Conservation (phyloP, 2,329 filamentous ascomycete genomes). For the Hymenoscyphus occultus region DNA sequence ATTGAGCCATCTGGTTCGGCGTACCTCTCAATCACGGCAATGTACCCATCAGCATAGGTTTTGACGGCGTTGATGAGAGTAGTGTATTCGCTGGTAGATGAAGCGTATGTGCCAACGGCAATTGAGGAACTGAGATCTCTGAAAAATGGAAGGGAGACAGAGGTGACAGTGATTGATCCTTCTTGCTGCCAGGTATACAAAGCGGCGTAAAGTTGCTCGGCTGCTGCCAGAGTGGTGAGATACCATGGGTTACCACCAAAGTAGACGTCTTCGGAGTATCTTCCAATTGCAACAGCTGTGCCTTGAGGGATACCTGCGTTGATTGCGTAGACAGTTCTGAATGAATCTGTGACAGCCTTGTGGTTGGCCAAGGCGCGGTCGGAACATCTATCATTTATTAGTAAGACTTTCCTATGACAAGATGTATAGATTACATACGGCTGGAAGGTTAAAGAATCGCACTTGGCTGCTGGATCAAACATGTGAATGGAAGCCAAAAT, state of each 20-base stretch:
- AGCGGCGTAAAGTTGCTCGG: conserved; percentile 77
- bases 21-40: conserved; percentile 48
- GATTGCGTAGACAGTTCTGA: conserved; percentile 66
- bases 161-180: conserved; percentile 62
- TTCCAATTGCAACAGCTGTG: conserved; percentile 58
- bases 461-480: conserved; percentile 66
- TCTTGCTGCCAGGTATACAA: conserved; percentile 66
- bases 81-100: conserved; percentile 57
- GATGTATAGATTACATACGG: conserved; percentile 46
- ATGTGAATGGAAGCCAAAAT: conserved; percentile 64
- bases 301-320: conserved; percentile 63
- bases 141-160: conserved; percentile 70
- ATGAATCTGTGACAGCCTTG: conserved; percentile 72
- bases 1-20: conserved; percentile 60
- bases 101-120: conserved; percentile 60
- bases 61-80: conserved; percentile 61
- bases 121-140: conserved; percentile 57
- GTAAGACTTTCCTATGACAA: neutral
- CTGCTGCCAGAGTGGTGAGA: conserved; percentile 70
- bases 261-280: conserved; percentile 72
- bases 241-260: conserved; percentile 82
- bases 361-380: conserved; percentile 66
- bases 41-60: conserved; percentile 59
- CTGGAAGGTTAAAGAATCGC: conserved; percentile 71
- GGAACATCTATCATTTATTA: conserved; percentile 31